Evolutionary conservation across 1,139 yeast genomes (phyloP), one percentile per base, ranked within the genome.

Genomic region (Suhomyces anneliseae): DNA sequence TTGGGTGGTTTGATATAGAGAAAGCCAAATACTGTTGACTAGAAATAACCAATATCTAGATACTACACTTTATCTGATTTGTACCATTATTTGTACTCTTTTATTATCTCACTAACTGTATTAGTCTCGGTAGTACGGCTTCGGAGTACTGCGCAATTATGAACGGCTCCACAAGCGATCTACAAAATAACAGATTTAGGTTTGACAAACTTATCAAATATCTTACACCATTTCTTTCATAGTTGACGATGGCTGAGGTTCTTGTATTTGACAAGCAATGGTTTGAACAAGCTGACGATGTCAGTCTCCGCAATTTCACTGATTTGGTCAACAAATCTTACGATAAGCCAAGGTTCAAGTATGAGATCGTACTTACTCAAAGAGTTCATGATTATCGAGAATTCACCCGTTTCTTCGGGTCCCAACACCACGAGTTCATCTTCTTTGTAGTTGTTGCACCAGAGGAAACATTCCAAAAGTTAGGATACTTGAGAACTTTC

Each of bases 251-350:
- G 38, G n/a, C 38, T 2, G 41, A 43, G 12, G 26, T 34, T 7
- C 34, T 43, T 37, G 42, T 38, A 31, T 33, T 33, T 27, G 15
- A 10, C 27, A 36, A 32, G 24, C 26, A 33, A 33, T 42, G 44
- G 44, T 42, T 42, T 34, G 26, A 36, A 11, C 24, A 12, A 24
- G 24, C n/a, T 36, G 38, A 36, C 24, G 40, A 36, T 1, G 14
- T 11, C 14, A 44, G 46, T 11, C 58, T 58, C 40, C 54, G 47
- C 11, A 54, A 52, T 10, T 48, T 69, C 24, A 47, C 55, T 29
- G 49, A 57, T 32, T 41, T 70, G n/a, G 55, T 73, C 50, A 83
- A 82, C 58, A 68, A 68, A 44, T 81, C 82, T 0, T 82, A 82
- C 54, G 68, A 73, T 48, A 73, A 76, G 49, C 72, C 75, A 4